Conservation (phyloP, 2,329 filamentous ascomycete genomes). For the Amphichorda felina region DNA sequence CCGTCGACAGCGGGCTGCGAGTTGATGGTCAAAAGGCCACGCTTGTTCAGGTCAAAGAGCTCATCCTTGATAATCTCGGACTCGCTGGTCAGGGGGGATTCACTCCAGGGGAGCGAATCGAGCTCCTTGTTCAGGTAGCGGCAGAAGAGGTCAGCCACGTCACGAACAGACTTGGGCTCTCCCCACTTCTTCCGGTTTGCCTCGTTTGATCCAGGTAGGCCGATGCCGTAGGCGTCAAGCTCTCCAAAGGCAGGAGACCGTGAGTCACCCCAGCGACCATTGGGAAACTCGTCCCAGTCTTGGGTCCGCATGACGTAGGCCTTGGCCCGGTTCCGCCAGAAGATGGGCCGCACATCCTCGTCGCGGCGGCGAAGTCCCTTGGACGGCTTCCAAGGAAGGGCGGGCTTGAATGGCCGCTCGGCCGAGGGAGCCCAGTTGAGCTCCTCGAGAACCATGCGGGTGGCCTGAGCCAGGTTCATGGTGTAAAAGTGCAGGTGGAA, state of each 20-base stretch:
- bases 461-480: slow-evolving; percentile 95
- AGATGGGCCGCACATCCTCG: slow-evolving; percentile 94
- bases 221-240: slow-evolving; percentile 87
- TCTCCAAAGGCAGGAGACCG: slow-evolving; percentile 94
- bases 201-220: slow-evolving; percentile 88
- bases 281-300: slow-evolving; percentile 98
- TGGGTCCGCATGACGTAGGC: slow-evolving; percentile 93
- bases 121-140: slow-evolving; percentile 73
- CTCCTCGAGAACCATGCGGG: slow-evolving; percentile 87
- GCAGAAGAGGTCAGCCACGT: slow-evolving; percentile 75
- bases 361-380: slow-evolving; percentile 78
- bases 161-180: slow-evolving; percentile 64
- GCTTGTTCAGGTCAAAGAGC: slow-evolving; percentile 70
- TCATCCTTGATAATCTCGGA: slow-evolving; percentile 66
- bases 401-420: slow-evolving; percentile 69
- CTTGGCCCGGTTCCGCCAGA: slow-evolving; percentile 95
- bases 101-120: slow-evolving; percentile 85
- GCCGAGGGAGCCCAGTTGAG: slow-evolving; percentile 68
- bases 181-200: slow-evolving; percentile 95
- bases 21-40: slow-evolving; percentile 90
- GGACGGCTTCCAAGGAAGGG: slow-evolving; percentile 94
- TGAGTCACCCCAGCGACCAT: slow-evolving; percentile 96
- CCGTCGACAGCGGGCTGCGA: slow-evolving; percentile 93
- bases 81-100: slow-evolving; percentile 74
- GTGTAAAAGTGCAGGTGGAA: slow-evolving; percentile 95